These are phyloP conservation scores for Eleusine indica DNA, from an alignment of 176 grass and related monocot genomes.

Conservation along the genomic window DNA sequence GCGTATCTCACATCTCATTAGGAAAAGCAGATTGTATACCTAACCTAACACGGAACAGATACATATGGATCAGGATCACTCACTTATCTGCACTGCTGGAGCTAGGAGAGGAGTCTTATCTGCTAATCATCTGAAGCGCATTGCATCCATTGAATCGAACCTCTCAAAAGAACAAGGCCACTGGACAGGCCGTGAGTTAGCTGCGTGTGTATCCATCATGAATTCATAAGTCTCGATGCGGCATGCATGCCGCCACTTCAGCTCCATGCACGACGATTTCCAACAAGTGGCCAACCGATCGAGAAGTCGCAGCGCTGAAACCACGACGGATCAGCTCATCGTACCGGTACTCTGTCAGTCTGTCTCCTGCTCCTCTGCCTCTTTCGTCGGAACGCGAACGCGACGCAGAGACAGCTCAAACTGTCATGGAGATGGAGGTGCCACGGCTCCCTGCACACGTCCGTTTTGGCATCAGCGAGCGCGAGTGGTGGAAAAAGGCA, in stretches of 20 bases:
- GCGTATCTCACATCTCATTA: neutral
- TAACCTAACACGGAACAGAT: constrained; percentile 31
- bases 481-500: neutral
- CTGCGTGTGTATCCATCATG: constrained; percentile 33
- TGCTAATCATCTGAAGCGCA: constrained; percentile 1
- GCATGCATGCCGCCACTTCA: neutral
- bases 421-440: neutral
- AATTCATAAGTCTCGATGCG: neutral
- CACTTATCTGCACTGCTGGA: neutral
- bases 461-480: neutral
- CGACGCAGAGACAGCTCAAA: constrained; percentile 7
- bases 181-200: constrained; percentile 7
- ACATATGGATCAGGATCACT: constrained; percentile 19
- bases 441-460: constrained; percentile 7
- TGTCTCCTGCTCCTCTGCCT: neutral
- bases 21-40: constrained; percentile 20
- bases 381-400: neutral
- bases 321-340: constrained; percentile 26
- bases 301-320: neutral
- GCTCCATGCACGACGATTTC: constrained; percentile 19
- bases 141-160: constrained; percentile 19
- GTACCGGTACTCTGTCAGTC: neutral
- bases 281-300: neutral
- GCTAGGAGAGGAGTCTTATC: neutral
- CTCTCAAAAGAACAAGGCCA: constrained; percentile 25